phyloP scores from a whole-genome alignment of 176 grass and related monocot species.

The Cocos nucifera region DNA sequence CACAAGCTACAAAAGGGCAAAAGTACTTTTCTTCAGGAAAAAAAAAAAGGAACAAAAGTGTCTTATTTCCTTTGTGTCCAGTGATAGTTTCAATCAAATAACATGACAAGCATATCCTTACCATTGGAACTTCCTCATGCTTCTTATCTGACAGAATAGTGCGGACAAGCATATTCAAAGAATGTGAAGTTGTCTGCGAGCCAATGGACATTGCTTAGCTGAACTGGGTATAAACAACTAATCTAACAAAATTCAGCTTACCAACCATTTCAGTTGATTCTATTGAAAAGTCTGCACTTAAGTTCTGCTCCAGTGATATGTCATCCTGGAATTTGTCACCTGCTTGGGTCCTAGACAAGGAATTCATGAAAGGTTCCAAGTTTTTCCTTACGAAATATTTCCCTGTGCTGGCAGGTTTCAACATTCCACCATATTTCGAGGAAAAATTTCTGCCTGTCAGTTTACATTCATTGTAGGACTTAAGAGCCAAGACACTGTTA shows the following conservation, averaged over 20 bases:
- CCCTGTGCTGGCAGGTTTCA: conserved; percentile 35
- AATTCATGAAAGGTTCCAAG: conserved; percentile 59
- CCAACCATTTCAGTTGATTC: conserved; percentile 61
- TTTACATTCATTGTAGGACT: conserved; percentile 53
- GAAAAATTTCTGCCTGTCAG: conserved; percentile 36
- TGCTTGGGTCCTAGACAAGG: conserved; percentile 52
- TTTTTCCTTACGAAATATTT: conserved; percentile 60
- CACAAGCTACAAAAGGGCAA: conserved; percentile 49
- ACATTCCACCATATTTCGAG: conserved; percentile 42
- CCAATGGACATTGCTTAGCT: too few species aligned
- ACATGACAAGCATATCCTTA: conserved; percentile 22
- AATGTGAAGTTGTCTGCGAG: conserved; percentile 54
- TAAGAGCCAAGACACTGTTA: conserved; percentile 77
- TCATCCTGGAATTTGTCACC: conserved; percentile 42
- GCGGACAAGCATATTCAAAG: conserved; percentile 58
- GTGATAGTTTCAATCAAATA: too few species aligned
- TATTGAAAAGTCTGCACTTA: conserved; percentile 39
- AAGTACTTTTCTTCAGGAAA: neutral
- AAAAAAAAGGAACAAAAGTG: too few species aligned
- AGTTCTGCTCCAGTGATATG: conserved; percentile 40
- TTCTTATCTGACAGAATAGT: conserved; percentile 65
- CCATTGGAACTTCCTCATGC: conserved; percentile 78
- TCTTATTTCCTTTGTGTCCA: too few species aligned
- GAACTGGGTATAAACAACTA: too few species aligned
- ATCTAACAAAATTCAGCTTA: neutral